Evolutionary conservation across 768 basidiomycete species (phyloP), one percentile per base, ranked within the genome.

Genomic region (Chalciporus piperatus): DNA sequence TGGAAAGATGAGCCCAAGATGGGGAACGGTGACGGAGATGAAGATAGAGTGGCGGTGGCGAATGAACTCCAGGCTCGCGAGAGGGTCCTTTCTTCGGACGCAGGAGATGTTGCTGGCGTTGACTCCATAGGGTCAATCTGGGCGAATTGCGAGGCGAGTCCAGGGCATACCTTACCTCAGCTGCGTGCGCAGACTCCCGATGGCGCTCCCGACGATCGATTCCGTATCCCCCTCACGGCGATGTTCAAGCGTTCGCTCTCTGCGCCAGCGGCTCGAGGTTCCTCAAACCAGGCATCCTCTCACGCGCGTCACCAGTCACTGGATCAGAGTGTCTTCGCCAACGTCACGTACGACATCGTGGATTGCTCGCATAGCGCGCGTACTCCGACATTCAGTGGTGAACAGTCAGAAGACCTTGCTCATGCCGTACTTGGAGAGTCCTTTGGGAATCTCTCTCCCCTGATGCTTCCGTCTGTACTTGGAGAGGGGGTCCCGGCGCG

Each of bases 191-290:
- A 58, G 51, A 69, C 67, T 5, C 69, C 69, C 37, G 60, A 66
- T 30, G 54, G 49, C n/a, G 47, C 39, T 33, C 56, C 59, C 4
- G 60, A 62, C 49, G 48, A 52, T 17, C 69, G 76, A 40, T 73
- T 79, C 65, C 65, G 65, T 35, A 70, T 81, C 22, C 78, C 83
- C 3, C 76, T 85, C 25, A 82, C 83, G 4, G 75, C 82, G 45
- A 80, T 84, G 81, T 82, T 79, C 72, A 84, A 76, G 64, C 83
- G 85, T 47, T 81, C 82, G 11, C 70, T 79, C 4, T 85, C 85
- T 33, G 79, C 77, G 8, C 80, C 80, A 3, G 77, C 74, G 1
- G 52, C 65, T n/a, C 67, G 61, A 43, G 54, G 50, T 19, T 49
- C 59, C 20, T 45, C 53, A 3, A 32, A 41, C 40, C 48, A 52